Percentiles rank a stretch among this genome's conserved stretches.
Conservation (phyloP, 192 early-diverging fungal genomes). For the Umbelopsis sp. region DNA sequence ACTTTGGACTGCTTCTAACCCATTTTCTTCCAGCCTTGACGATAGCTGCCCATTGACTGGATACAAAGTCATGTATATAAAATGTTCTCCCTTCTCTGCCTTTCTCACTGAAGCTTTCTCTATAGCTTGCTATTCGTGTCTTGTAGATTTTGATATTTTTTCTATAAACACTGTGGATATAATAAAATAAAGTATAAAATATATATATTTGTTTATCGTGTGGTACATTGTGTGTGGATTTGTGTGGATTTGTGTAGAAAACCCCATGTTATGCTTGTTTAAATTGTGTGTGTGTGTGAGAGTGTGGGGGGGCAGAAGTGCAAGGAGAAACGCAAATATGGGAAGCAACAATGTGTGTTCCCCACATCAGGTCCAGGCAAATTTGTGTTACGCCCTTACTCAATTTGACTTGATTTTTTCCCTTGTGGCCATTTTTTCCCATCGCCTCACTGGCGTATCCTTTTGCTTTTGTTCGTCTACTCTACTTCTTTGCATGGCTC, state of each 20-base stretch:
- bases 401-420: conserved; percentile 15
- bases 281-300: not conserved
- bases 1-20: not conserved
- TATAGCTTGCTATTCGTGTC: too few species aligned
- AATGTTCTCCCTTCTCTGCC: too few species aligned
- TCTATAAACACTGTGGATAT: too few species aligned
- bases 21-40: not conserved
- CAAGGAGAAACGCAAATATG: not conserved
- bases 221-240: too few species aligned
- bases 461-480: not conserved
- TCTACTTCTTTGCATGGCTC: not conserved
- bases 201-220: too few species aligned
- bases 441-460: not conserved
- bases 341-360: conserved; percentile 18
- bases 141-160: too few species aligned
- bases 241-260: too few species aligned
- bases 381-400: conserved; percentile 12
- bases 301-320: not conserved
- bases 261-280: too few species aligned
- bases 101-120: too few species aligned
- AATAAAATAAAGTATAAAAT: too few species aligned
- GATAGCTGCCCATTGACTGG: conserved; percentile 8
- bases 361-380: conserved; percentile 17
- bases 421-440: conserved; percentile 9
- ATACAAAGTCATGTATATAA: not conserved